Base-by-base conservation (phyloP, 169 alveolate species). In the Eimeria mitis region DNA sequence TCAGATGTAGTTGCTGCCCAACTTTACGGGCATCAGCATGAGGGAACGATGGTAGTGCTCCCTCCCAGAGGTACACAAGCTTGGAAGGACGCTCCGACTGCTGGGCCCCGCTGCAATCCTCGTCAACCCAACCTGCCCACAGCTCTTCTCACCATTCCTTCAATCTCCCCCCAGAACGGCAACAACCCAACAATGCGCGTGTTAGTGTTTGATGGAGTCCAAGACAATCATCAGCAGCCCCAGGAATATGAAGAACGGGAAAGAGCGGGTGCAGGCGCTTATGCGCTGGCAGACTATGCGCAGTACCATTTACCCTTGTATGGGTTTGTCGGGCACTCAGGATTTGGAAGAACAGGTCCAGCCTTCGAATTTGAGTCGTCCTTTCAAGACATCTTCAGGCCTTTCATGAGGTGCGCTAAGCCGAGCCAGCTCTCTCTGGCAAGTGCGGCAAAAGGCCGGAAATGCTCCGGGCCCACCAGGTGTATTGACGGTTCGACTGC, bases 81-180 rank as follows among this genome's bases (percentile, higher is more conserved):
- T 21, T 49, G 88, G 88, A 78, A 44, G 40, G 88, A 65, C 61
- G 88, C 88, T 47, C 70, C 88, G 49, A 28, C 88, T 78, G 88
- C 88, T 49, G 88, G 88, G n/a, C 88, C 88, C 65, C 44, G 88
- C 47, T 78, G 88, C 68, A 78, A 47, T 47, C 88, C 88, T 49
- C 88, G 37, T 16, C 88, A 78, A n/a, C 70, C 88, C n/a, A 47
- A 47, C 44, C 7, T 47, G 88, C 68, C 88, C 54, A 78, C 88
- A n/a, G 88, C 88, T 49, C 65, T 78, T 52, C 68, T 78, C 88
- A 47, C 88, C 47, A 78, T 28, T 49, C 88, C 88, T 78, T 78
- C 88, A 1, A 34, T 78, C 11, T 78, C 88, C 44, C 88, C 88
- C 68, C 61, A 78, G 54, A 52, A 47, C 11, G 88, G 88, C 65